A percentile compares a stretch with the other conserved stretches of the same genome.
Evolutionary conservation across 2,329 filamentous ascomycete genomes (phyloP).

Genomic region (Pseudomassariella vexata): DNA sequence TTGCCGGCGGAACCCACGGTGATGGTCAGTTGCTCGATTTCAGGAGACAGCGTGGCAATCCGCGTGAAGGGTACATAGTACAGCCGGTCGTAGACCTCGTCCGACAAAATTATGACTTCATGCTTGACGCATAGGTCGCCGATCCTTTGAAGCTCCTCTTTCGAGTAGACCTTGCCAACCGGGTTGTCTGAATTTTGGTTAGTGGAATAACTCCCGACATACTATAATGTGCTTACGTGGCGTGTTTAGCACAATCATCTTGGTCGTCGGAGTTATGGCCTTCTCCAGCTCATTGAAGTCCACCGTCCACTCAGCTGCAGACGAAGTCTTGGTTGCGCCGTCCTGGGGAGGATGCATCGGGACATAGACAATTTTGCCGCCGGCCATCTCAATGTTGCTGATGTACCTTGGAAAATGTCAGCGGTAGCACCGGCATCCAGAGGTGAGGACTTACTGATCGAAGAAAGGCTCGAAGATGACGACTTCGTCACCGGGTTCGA

Average conservation of each 20-base stretch:
- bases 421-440: background rate
- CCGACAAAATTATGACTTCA: slow-evolving; percentile 87
- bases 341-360: slow-evolving; percentile 85
- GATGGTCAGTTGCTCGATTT: slow-evolving; percentile 80
- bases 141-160: slow-evolving; percentile 75
- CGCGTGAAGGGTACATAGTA: slow-evolving; percentile 95
- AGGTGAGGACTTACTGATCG: slow-evolving; percentile 63
- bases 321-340: slow-evolving; percentile 73
- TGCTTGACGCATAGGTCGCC: slow-evolving; percentile 87
- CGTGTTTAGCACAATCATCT: slow-evolving; percentile 91
- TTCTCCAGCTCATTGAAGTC: slow-evolving; percentile 77
- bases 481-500: slow-evolving; percentile 29
- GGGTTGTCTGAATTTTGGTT: slow-evolving; percentile 66
- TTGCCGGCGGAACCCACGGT: slow-evolving; percentile 96
- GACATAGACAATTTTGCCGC: slow-evolving; percentile 90
- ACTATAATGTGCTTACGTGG: slow-evolving; percentile 37
- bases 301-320: slow-evolving; percentile 82
- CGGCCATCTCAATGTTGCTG: slow-evolving; percentile 97
- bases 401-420: slow-evolving; percentile 62
- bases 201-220: background rate
- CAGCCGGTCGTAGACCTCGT: slow-evolving; percentile 90
- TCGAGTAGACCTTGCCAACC: slow-evolving; percentile 90
- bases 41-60: slow-evolving; percentile 83
- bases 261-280: slow-evolving; percentile 78
- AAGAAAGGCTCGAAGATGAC: slow-evolving; percentile 29